Conservation (phyloP, 2,329 filamentous ascomycete genomes). For the Helicocarpus griseus region DNA sequence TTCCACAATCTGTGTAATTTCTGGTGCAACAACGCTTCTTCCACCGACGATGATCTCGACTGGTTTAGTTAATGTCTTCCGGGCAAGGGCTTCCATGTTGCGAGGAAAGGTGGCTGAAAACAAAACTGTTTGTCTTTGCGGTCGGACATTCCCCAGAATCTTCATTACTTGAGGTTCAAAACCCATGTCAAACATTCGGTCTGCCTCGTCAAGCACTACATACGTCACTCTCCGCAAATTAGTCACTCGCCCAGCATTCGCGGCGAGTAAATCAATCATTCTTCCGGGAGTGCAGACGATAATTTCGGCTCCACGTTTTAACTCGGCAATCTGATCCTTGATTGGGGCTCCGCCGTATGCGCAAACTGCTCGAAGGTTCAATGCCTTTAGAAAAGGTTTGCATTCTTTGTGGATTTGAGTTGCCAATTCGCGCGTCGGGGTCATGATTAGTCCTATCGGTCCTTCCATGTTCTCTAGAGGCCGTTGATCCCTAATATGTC, state of each 20-base stretch:
- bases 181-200: conserved; percentile 99
- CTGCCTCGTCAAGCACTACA: conserved; percentile 90
- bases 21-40: conserved; percentile 56
- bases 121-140: conserved; percentile 84
- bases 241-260: conserved; percentile 88
- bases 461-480: conserved; percentile 76
- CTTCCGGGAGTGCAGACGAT: conserved; percentile 91
- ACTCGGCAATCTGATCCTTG: conserved; percentile 91
- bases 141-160: conserved; percentile 82
- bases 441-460: conserved; percentile 80
- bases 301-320: conserved; percentile 91
- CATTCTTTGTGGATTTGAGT: conserved; percentile 91
- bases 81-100: conserved; percentile 81
- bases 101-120: conserved; percentile 96
- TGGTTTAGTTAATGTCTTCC: conserved; percentile 75
- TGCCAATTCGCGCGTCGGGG: conserved; percentile 86
- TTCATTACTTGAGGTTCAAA: conserved; percentile 98
- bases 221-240: conserved; percentile 86
- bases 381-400: conserved; percentile 83
- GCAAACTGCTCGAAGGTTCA: conserved; percentile 77
- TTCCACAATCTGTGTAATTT: conserved; percentile 87
- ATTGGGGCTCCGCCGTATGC: conserved; percentile 93
- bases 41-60: conserved; percentile 91
- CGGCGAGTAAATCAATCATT: conserved; percentile 88
- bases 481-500: conserved; percentile 90